A percentile compares a stretch with the other conserved stretches of the same genome.
Evolutionary conservation across 306 rosid species (phyloP).

Genomic region (Argentina anserina): DNA sequence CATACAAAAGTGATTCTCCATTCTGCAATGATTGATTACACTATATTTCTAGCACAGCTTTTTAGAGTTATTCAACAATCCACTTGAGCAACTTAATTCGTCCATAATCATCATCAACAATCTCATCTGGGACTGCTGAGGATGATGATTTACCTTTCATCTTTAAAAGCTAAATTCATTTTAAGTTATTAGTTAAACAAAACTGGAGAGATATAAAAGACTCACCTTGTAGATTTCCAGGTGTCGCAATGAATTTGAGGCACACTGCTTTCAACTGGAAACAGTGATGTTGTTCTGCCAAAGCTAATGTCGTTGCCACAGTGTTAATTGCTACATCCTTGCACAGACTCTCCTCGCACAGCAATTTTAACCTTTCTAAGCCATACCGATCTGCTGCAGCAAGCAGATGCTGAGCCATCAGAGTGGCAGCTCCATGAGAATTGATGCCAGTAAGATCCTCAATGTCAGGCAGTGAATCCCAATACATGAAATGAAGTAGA

Average conservation of each 20-base stretch:
- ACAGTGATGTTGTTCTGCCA: constrained; percentile 94
- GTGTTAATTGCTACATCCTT: constrained; percentile 71
- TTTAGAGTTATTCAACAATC: not conserved
- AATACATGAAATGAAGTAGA: constrained; percentile 69
- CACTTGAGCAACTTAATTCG: not conserved
- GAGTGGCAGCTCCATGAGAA: constrained; percentile 61
- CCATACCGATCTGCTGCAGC: constrained; percentile 88
- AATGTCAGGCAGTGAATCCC: constrained; percentile 75
- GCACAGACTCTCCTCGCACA: constrained; percentile 66
- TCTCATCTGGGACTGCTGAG: not conserved
- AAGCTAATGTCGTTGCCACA: constrained; percentile 78
- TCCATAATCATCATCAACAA: constrained; percentile 2
- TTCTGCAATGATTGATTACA: too few species aligned
- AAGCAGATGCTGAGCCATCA: constrained; percentile 86
- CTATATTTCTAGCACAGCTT: too few species aligned
- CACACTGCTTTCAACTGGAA: constrained; percentile 80
- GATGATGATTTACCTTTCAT: not conserved
- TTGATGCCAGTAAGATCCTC: constrained; percentile 63
- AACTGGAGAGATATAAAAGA: not conserved
- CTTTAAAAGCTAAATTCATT: not conserved
- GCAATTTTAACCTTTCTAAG: constrained; percentile 67
- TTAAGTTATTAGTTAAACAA: not conserved
- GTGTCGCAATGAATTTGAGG: constrained; percentile 65
- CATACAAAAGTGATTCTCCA: too few species aligned
- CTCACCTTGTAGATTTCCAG: constrained; percentile 78